Evolutionary conservation across 2,329 filamentous ascomycete species (phyloP).

Genomic region (Gremmenia infestans): DNA sequence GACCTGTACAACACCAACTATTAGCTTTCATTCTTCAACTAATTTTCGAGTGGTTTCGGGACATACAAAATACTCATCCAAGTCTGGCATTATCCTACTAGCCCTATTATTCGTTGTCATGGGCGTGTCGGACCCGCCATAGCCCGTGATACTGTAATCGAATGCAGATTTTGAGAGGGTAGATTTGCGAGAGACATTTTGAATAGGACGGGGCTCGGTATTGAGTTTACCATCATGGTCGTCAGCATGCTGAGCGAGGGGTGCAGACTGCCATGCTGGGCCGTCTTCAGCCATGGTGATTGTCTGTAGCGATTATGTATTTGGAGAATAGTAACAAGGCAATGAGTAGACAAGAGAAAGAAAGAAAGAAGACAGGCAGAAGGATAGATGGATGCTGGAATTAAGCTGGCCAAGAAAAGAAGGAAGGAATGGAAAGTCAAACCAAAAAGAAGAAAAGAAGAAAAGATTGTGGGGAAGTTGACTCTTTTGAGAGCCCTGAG

Average conservation of each 20-base stretch:
- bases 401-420: too few species aligned
- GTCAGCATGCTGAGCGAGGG: not conserved
- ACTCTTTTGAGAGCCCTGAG: not conserved
- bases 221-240: not conserved
- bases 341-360: not conserved
- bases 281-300: constrained; percentile 15
- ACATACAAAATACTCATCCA: constrained; percentile 28
- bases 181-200: constrained; percentile 9
- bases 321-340: not conserved
- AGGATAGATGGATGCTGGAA: not conserved
- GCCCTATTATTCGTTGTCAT: constrained; percentile 6
- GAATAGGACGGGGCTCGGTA: not conserved
- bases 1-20: constrained; percentile 16
- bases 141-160: constrained; percentile 2
- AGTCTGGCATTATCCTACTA: constrained; percentile 9
- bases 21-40: not conserved
- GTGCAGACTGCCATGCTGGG: not conserved
- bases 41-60: not conserved
- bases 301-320: constrained; percentile 1
- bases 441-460: not conserved
- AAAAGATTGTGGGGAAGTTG: not conserved
- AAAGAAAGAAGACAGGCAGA: not conserved
- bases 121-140: constrained; percentile 16
- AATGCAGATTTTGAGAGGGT: constrained; percentile 10
- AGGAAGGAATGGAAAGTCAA: not conserved